Evolutionary conservation across 2,329 filamentous ascomycete genomes (phyloP).

Genomic region (Alternaria metachromatica): DNA sequence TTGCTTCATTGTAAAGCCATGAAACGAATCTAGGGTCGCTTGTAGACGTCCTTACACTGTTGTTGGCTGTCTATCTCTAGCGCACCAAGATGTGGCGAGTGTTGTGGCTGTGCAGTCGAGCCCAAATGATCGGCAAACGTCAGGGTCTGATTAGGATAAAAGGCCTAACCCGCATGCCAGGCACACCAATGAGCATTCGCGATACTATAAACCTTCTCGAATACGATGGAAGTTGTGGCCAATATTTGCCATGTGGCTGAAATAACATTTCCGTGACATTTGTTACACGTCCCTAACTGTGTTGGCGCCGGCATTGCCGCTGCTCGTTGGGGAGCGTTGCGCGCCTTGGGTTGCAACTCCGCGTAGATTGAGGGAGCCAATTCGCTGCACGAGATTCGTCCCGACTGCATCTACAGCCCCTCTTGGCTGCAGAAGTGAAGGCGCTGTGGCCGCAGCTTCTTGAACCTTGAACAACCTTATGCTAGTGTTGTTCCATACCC

Average conservation of each 20-base stretch:
- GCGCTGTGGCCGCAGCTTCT: conserved; percentile 79
- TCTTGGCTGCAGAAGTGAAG: conserved; percentile 81
- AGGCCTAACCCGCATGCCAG: conserved; percentile 18
- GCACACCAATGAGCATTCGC: conserved; percentile 35
- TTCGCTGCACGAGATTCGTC: conserved; percentile 84
- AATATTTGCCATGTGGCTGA: conserved; percentile 11
- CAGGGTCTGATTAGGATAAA: conserved; percentile 18
- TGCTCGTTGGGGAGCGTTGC: conserved; percentile 21
- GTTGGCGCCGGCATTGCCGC: conserved; percentile 29
- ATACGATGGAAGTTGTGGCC: conserved; percentile 15
- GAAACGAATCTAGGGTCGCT: conserved; percentile 14
- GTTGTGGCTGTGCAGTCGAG: conserved; percentile 16
- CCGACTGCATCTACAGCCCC: conserved; percentile 94
- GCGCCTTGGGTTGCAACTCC: conserved; percentile 33
- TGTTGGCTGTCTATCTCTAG: conserved; percentile 14
- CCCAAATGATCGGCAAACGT: conserved; percentile 27
- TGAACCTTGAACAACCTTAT: conserved; percentile 91
- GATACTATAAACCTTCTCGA: background rate
- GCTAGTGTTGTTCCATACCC: conserved; percentile 90
- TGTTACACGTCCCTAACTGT: conserved; percentile 47
- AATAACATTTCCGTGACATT: conserved; percentile 5
- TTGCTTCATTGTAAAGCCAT: conserved; percentile 5
- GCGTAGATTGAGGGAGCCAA: conserved; percentile 79
- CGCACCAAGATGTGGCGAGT: conserved; percentile 10
- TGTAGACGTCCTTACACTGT: conserved; percentile 3